Conservation (phyloP, 306 rosid genomes). For the Inga oerstediana region DNA sequence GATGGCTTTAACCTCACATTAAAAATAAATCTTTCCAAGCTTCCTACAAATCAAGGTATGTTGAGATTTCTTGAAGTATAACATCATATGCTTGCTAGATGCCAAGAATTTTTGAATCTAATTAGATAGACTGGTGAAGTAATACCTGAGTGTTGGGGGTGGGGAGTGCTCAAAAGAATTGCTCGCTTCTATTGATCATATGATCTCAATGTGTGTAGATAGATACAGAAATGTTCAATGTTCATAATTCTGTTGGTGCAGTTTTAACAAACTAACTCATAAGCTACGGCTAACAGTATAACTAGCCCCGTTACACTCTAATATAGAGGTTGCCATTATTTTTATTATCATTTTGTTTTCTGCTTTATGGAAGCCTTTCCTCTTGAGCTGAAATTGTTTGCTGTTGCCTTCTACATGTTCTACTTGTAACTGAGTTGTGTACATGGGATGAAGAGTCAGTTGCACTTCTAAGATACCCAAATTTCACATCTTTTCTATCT, state of each 20-base stretch:
- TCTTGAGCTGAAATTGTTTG: constrained; percentile 24
- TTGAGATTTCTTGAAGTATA: constrained; percentile 52
- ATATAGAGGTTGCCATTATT: background rate
- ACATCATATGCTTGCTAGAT: constrained; percentile 47
- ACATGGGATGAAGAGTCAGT: background rate
- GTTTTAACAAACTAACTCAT: background rate
- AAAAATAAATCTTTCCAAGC: constrained; percentile 76
- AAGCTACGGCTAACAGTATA: background rate
- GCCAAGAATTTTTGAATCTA: constrained; percentile 28
- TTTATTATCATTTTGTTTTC: background rate
- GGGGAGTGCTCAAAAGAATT: background rate
- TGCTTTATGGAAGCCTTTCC: constrained; percentile 12
- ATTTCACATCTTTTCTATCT: background rate
- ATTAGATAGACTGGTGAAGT: background rate
- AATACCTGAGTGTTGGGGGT: background rate
- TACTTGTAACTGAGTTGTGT: background rate
- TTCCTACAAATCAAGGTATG: constrained; percentile 88
- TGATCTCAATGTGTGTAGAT: background rate
- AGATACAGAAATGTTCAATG: background rate
- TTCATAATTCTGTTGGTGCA: background rate
- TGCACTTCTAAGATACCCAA: background rate
- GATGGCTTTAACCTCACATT: constrained; percentile 97
- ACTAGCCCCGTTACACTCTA: background rate
- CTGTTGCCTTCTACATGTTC: background rate
- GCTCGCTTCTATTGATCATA: background rate